phyloP scores from a whole-genome alignment of 164 flowering plant species.

The Platanus orientalis region DNA sequence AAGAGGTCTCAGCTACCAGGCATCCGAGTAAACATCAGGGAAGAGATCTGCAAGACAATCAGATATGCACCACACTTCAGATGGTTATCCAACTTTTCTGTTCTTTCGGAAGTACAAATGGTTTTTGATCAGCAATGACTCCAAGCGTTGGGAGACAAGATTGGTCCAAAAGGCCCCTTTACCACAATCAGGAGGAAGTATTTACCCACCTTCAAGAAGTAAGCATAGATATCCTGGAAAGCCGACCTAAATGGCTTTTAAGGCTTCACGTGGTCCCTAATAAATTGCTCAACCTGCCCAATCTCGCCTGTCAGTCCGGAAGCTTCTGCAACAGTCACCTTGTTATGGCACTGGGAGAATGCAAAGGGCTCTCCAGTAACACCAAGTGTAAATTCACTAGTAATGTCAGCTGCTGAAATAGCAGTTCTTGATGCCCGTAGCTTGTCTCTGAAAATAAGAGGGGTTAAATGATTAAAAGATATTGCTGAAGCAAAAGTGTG shows the following conservation, averaged over 20 bases:
- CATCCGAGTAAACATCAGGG: neutral
- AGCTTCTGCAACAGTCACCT: constrained; percentile 68
- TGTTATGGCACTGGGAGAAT: constrained; percentile 78
- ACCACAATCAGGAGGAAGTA: neutral
- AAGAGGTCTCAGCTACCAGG: too few species aligned
- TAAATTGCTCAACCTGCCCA: constrained; percentile 69
- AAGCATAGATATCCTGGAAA: neutral
- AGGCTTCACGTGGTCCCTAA: constrained; percentile 64
- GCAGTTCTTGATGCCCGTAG: constrained; percentile 77
- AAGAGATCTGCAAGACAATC: too few species aligned
- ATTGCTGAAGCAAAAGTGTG: too few species aligned
- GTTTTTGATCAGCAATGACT: neutral
- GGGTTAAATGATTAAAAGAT: too few species aligned
- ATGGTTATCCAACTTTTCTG: neutral
- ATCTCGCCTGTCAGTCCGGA: constrained; percentile 80
- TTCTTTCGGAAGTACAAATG: neutral
- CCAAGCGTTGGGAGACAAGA: neutral
- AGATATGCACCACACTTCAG: neutral
- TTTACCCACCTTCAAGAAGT: neutral
- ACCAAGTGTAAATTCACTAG: constrained; percentile 71
- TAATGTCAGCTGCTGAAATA: constrained; percentile 68
- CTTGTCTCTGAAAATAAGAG: constrained; percentile 58
- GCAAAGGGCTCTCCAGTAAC: constrained; percentile 66
- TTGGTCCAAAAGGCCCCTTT: neutral
- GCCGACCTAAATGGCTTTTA: constrained; percentile 8